Conservation (phyloP, 768 basidiomycete genomes). For the Serendipita vermifera region DNA sequence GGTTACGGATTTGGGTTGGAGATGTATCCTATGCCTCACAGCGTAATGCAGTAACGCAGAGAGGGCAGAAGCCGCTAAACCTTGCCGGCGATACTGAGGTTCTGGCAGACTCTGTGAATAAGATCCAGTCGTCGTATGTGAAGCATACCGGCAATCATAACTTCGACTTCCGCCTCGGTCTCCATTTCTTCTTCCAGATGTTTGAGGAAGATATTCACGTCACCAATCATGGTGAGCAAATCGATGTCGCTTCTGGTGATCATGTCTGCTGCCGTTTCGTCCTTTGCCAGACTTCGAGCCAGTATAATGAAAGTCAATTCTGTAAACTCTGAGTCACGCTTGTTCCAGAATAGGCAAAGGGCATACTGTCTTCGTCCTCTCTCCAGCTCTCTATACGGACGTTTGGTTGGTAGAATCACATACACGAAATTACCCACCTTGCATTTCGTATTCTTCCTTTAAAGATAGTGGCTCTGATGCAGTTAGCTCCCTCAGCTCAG, state of each 20-base stretch:
- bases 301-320: constrained; percentile 87
- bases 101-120: constrained; percentile 30
- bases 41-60: constrained; percentile 57
- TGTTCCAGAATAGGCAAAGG: background rate
- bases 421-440: constrained; percentile 36
- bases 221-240: constrained; percentile 64
- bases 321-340: constrained; percentile 19
- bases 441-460: constrained; percentile 82
- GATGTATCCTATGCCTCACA: constrained; percentile 13
- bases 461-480: constrained; percentile 74
- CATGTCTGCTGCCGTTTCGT: constrained; percentile 10
- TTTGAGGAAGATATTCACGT: constrained; percentile 83
- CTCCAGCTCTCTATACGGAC: constrained; percentile 61
- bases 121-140: background rate
- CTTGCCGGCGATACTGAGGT: constrained; percentile 50
- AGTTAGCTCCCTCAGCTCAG: constrained; percentile 57
- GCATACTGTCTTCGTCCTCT: constrained; percentile 65
- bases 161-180: constrained; percentile 69
- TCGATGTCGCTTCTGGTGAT: constrained; percentile 23
- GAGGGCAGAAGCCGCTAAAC: constrained; percentile 50
- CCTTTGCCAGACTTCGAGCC: constrained; percentile 25
- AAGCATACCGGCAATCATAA: constrained; percentile 76
- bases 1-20: constrained; percentile 29
- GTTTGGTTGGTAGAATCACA: background rate
- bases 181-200: constrained; percentile 28